Evolutionary conservation across 805 yeast species (phyloP), one percentile per base, ranked within the genome.

Genomic region (Yamadazyma akitaensis): DNA sequence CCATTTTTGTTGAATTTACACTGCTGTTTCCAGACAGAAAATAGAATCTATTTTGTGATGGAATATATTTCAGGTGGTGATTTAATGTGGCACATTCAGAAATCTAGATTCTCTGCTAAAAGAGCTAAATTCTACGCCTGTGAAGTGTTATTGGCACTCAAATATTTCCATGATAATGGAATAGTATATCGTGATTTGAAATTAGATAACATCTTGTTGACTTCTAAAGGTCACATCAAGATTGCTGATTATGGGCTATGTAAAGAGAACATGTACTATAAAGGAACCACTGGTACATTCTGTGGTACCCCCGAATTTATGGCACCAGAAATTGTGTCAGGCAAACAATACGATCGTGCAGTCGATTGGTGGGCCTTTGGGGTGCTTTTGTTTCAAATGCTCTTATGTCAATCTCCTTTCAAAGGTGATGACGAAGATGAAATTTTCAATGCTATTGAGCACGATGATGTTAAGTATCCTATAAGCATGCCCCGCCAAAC

Each of bases 281-380:
- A 89, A 11, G 81, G 78, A 55, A 88, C 91, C 16, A 94, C 97
- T 0, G 84, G 88, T 4, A 94, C 99, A 0, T 94, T 92, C 72
- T 94, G 99, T 73, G 99, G 99, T 57, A 94, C 99, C 2, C 99
- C 99, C 0, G 99, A 94, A 65, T 88, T 94, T 56, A 94, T 94
- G 96, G 99, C 99, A 1, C 99, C 99, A 0, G 99, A 94, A 67
- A 92, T 94, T 55, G 75, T 94, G 60, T 84, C 88, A 53, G 98
- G 94, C 45, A 96, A 91, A 65, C 86, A 84, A 49, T 94, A 94
- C 60, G 94, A 90, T 44, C 82, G 96, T 60, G 86, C 94, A 34
- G 99, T 94, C 45, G 99, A 94, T 68, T 94, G 99, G 99, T 94
- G 99, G 99, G 98, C 99, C 1, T 89, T 91, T 74, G 99, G 99